Evolutionary conservation across 2,329 filamentous ascomycete genomes (phyloP).

Genomic region (Nemania sp.): DNA sequence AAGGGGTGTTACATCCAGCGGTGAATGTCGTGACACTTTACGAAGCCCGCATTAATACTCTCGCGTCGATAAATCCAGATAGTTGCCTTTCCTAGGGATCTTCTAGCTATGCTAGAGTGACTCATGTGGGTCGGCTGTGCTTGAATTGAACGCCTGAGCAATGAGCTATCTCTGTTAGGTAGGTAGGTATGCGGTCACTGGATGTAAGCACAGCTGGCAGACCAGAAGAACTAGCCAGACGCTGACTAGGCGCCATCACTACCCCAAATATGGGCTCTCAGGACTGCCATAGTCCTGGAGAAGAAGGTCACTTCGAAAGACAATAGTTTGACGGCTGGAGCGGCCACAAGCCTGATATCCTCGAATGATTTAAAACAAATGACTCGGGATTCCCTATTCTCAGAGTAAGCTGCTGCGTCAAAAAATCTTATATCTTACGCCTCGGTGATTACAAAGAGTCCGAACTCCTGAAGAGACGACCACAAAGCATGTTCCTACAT

Average conservation of each 20-base stretch:
- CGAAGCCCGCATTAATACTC: not conserved
- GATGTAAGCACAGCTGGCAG: constrained; percentile 1
- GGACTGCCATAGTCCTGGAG: not conserved
- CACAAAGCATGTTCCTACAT: not conserved
- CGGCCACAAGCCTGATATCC: not conserved
- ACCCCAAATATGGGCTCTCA: not conserved
- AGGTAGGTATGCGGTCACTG: not conserved
- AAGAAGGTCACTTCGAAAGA: not conserved
- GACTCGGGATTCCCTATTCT: not conserved
- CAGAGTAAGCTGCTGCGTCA: not conserved
- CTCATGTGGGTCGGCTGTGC: not conserved
- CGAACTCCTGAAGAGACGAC: not conserved
- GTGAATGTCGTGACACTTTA: not conserved
- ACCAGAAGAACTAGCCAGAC: not conserved
- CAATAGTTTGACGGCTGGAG: not conserved
- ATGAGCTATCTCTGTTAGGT: not conserved
- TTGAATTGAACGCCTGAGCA: not conserved
- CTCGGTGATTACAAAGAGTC: not conserved
- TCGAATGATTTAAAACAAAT: not conserved
- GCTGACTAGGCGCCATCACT: not conserved
- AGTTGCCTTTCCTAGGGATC: not conserved
- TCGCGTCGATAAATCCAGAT: not conserved
- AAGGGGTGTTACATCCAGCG: not conserved
- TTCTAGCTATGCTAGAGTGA: not conserved
- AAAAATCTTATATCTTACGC: not conserved